These are phyloP conservation scores for Globisporangium splendens DNA, from an alignment of 352 stramenopile species.

Conservation along the genomic window DNA sequence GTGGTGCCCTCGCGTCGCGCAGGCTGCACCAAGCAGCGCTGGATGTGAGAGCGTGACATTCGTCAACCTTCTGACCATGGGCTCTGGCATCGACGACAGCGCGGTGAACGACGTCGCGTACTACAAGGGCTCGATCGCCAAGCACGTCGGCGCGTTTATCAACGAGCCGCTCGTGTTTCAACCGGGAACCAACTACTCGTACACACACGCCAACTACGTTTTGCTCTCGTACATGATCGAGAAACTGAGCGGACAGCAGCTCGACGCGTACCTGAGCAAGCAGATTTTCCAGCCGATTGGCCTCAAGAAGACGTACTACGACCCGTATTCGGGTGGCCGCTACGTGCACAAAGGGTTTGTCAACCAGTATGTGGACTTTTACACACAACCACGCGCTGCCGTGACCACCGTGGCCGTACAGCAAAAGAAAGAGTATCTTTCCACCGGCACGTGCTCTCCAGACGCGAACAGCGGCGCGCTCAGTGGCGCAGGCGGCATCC, in stretches of 20 bases:
- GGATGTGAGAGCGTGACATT: constrained; percentile 53
- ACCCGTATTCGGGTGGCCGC: constrained; percentile 32
- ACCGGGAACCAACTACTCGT: constrained; percentile 47
- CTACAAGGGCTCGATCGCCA: constrained; percentile 27
- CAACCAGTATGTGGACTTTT: constrained; percentile 55
- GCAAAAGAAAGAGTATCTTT: constrained; percentile 19
- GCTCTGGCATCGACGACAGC: constrained; percentile 40
- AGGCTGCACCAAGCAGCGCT: neutral
- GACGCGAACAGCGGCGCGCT: constrained; percentile 29
- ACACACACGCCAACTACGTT: constrained; percentile 53
- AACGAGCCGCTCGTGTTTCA: constrained; percentile 46
- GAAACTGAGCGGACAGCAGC: constrained; percentile 38
- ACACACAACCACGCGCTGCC: constrained; percentile 19
- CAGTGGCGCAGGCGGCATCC: constrained; percentile 32
- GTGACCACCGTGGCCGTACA: constrained; percentile 6
- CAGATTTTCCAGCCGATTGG: constrained; percentile 33
- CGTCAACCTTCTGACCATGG: constrained; percentile 61
- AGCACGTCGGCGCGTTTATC: constrained; percentile 44
- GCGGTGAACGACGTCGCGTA: constrained; percentile 9
- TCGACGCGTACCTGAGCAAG: constrained; percentile 38
- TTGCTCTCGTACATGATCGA: constrained; percentile 62
- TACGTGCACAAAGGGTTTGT: constrained; percentile 30
- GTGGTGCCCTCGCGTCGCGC: constrained; percentile 41
- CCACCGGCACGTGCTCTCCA: constrained; percentile 47
- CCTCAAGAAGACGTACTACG: constrained; percentile 44